Evolutionary conservation across 306 rosid genomes (phyloP).

Genomic region (Trichosanthes truncata): DNA sequence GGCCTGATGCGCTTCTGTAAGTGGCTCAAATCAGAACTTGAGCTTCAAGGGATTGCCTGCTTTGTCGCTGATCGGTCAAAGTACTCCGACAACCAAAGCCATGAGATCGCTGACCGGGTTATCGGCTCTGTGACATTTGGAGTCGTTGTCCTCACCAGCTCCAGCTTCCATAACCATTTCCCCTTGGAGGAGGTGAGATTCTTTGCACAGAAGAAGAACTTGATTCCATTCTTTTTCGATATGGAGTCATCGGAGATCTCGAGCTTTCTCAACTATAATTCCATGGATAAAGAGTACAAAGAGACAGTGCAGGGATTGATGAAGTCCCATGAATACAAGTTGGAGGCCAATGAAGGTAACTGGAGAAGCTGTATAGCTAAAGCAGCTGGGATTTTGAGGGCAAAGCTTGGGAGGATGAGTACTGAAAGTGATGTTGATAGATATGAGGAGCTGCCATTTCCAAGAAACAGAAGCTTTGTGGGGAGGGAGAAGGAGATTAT

Average conservation of each 20-base stretch:
- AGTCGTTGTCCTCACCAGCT: slow-evolving; percentile 56
- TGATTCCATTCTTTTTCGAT: slow-evolving; percentile 66
- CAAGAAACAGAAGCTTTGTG: slow-evolving; percentile 47
- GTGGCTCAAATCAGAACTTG: slow-evolving; percentile 87
- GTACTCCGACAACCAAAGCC: slow-evolving; percentile 65
- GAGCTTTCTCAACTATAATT: slow-evolving; percentile 36
- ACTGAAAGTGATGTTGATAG: slow-evolving; percentile 27
- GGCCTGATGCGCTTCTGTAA: slow-evolving; percentile 56
- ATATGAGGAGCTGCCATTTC: slow-evolving; percentile 49
- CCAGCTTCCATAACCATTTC: slow-evolving; percentile 43
- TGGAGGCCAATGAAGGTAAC: slow-evolving; percentile 59
- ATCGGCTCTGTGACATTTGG: slow-evolving; percentile 70
- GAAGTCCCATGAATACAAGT: slow-evolving; percentile 46
- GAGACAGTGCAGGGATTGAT: slow-evolving; percentile 61
- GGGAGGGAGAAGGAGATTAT: slow-evolving; percentile 75
- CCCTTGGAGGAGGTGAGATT: slow-evolving; percentile 69
- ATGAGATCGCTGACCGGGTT: slow-evolving; percentile 72
- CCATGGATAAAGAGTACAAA: slow-evolving; percentile 47
- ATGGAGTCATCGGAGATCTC: slow-evolving; percentile 41
- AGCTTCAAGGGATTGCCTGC: slow-evolving; percentile 87
- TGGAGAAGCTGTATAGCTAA: slow-evolving; percentile 53
- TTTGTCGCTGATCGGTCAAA: slow-evolving; percentile 71
- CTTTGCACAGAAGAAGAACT: slow-evolving; percentile 82
- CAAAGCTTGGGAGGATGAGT: slow-evolving; percentile 67
- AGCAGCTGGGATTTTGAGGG: slow-evolving; percentile 45